phyloP scores from a whole-genome alignment of 2,329 filamentous ascomycete genomes.

The Aureobasidium melanogenum region DNA sequence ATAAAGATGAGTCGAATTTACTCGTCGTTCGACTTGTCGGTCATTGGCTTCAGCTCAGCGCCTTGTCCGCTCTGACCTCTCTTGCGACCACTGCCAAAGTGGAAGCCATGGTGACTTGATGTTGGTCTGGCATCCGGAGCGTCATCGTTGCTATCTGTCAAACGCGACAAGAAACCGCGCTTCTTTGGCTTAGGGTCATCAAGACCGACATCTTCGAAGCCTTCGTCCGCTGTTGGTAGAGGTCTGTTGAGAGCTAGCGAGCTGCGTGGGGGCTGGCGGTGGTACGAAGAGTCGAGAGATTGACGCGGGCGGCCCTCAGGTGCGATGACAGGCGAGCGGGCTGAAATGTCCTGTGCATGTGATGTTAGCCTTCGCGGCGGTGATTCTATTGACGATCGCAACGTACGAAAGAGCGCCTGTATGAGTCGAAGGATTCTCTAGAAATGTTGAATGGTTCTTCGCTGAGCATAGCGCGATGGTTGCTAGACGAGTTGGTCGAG shows the following conservation, averaged over 20 bases:
- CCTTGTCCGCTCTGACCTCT: slow-evolving; percentile 61
- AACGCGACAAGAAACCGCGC: slow-evolving; percentile 70
- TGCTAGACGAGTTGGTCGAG: slow-evolving; percentile 44
- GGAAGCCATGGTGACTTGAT: slow-evolving; percentile 29
- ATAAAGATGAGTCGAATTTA: background rate
- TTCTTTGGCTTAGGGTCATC: slow-evolving; percentile 71
- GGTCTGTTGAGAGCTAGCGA: slow-evolving; percentile 25
- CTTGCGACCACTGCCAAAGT: slow-evolving; percentile 59
- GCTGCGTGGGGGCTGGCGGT: slow-evolving; percentile 33
- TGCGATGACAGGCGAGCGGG: slow-evolving; percentile 64
- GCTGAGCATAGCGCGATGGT: slow-evolving; percentile 56
- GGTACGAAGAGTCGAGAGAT: slow-evolving; percentile 67
- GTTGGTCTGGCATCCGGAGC: slow-evolving; percentile 33
- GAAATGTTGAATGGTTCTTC: slow-evolving; percentile 94
- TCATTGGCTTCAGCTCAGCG: slow-evolving; percentile 60
- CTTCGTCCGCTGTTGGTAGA: slow-evolving; percentile 42
- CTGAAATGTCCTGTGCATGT: slow-evolving; percentile 68
- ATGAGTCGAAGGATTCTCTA: slow-evolving; percentile 93
- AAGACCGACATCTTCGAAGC: slow-evolving; percentile 88
- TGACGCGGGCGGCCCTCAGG: slow-evolving; percentile 54
- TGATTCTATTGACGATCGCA: background rate
- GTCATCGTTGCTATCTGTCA: slow-evolving; percentile 50
- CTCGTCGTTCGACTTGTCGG: slow-evolving; percentile 3
- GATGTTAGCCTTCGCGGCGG: background rate
- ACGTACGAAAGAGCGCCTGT: slow-evolving; percentile 86